phyloP scores from a whole-genome alignment of 2,329 filamentous ascomycete genomes.

The Sarocladium kiliense region DNA sequence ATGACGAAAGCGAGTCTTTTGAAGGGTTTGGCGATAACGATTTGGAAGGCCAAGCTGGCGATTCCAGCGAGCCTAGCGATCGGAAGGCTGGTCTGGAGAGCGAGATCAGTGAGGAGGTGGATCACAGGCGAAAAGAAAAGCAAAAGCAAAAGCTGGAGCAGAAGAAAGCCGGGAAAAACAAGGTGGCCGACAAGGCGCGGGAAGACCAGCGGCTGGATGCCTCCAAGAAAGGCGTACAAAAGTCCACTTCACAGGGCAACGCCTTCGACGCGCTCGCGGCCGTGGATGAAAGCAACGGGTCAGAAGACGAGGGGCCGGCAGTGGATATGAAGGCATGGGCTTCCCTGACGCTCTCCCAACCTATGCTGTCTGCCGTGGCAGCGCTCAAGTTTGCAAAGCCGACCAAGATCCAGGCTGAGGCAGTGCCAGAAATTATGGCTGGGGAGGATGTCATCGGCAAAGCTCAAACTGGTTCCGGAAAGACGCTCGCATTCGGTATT shows the following conservation, averaged over 20 bases:
- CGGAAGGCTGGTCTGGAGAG: slow-evolving; percentile 24
- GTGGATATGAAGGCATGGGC: slow-evolving; percentile 75
- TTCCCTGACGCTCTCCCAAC: slow-evolving; percentile 65
- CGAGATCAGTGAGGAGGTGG: slow-evolving; percentile 21
- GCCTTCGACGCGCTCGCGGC: slow-evolving; percentile 50
- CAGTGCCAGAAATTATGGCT: slow-evolving; percentile 76
- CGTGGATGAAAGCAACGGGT: slow-evolving; percentile 41
- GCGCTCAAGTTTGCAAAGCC: slow-evolving; percentile 76
- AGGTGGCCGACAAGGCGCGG: slow-evolving; percentile 15
- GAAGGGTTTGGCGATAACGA: slow-evolving; percentile 52
- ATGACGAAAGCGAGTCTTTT: slow-evolving; percentile 52
- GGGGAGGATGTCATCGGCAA: slow-evolving; percentile 94
- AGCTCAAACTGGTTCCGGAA: slow-evolving; percentile 92
- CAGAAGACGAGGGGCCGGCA: slow-evolving; percentile 38
- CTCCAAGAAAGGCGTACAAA: slow-evolving; percentile 28
- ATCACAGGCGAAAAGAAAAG: slow-evolving; percentile 22
- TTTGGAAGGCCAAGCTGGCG: slow-evolving; percentile 26
- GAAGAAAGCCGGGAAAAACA: slow-evolving; percentile 16
- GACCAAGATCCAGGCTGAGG: slow-evolving; percentile 71
- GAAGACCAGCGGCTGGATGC: slow-evolving; percentile 21
- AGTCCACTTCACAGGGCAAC: slow-evolving; percentile 37
- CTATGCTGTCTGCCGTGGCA: slow-evolving; percentile 67
- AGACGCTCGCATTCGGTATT: slow-evolving; percentile 91
- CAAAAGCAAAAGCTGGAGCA: slow-evolving; percentile 23
- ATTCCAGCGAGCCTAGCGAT: slow-evolving; percentile 26